phyloP scores from a whole-genome alignment of 352 stramenopile genomes.

The Pythium catenulatum region DNA sequence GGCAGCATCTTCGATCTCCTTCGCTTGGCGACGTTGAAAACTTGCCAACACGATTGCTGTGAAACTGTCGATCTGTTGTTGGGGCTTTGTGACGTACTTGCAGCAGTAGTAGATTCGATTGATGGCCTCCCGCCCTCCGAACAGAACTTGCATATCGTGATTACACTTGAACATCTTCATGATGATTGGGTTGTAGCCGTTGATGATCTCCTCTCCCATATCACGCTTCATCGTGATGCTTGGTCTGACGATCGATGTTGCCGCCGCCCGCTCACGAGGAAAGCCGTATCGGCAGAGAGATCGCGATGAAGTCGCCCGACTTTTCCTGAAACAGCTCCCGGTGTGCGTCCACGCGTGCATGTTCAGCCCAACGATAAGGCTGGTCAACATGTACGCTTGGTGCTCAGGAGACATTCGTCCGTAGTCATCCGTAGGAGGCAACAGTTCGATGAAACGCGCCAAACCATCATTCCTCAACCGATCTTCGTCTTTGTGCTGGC shows the following conservation, averaged over 20 bases:
- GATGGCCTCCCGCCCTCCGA: slow-evolving; percentile 3
- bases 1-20: not conserved
- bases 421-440: not conserved
- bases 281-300: not conserved
- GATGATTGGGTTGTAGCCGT: slow-evolving; percentile 19
- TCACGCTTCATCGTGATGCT: not conserved
- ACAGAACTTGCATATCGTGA: slow-evolving; percentile 37
- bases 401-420: not conserved
- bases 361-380: not conserved
- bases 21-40: slow-evolving; percentile 17
- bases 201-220: slow-evolving; percentile 15
- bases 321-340: not conserved
- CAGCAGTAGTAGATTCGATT: slow-evolving; percentile 32
- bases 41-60: slow-evolving; percentile 29
- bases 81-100: slow-evolving; percentile 28
- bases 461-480: too few species aligned
- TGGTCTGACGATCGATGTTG: not conserved
- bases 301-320: not conserved
- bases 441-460: not conserved
- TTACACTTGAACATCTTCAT: slow-evolving; percentile 51
- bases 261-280: not conserved
- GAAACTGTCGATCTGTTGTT: not conserved
- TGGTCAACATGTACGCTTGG: not conserved
- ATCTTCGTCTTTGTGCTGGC: too few species aligned
- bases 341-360: not conserved